Evolutionary conservation across 441 rosid species (phyloP), one percentile per base, ranked within the genome.

Genomic region (Sinapis alba): DNA sequence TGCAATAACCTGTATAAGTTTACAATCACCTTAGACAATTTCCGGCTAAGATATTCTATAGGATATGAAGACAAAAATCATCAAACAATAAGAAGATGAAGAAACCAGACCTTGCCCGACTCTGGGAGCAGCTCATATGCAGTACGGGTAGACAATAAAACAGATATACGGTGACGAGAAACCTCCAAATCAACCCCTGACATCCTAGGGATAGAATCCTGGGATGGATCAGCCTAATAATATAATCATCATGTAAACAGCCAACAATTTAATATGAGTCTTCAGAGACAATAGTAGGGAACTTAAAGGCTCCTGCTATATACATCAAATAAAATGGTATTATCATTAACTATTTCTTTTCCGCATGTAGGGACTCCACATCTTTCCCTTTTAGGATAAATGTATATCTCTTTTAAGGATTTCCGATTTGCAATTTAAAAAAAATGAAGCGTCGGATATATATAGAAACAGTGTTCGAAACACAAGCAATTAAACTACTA

Each of bases 111-210:
- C 96, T 90, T 90, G 87, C 91, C 89, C 11, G 96, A 90, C 77
- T 88, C 96, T 3, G 96, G 96, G 76, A 90, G 88, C 78, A 90
- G 85, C 86, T 90, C 96, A 71, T 88, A 90, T 54, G 91, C 90
- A 56, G 89, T 88, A 65, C 86, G 90, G n/a, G 78, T 65, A 23
- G 88, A 84, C 82, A 90, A 82, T 80, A 86, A 87, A 62, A 77
- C 79, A 61, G 91, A 77, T 34, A 88, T 81, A n/a, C 89, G 96
- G 13, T 84, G 84, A 58, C 88, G 88, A 75, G 93, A 88, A 24
- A 86, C 73, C 80, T 78, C 80, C 75, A 90, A 80, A 78, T 88
- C 93, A 61, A 81, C 71, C 63, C 81, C 85, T 7, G 93, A 84
- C 69, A 87, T 81, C 71, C 84, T 81, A 61, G 90, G 82, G 69